Base-by-base conservation (phyloP, 352 stramenopile genomes). In the Detonula confervacea region DNA sequence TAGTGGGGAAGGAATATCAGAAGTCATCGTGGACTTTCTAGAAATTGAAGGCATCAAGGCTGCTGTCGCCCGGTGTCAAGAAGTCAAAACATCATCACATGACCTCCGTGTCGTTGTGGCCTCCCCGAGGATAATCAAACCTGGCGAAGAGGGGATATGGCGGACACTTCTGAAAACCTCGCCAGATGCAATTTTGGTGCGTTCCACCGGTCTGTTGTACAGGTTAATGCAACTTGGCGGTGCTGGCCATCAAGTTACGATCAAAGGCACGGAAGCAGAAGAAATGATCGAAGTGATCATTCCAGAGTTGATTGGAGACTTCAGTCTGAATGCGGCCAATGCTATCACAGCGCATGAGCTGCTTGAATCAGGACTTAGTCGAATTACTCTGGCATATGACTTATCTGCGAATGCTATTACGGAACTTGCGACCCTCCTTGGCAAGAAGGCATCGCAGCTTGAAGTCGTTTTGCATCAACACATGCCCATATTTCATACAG, bases 1-100 rank as follows among this genome's bases (percentile, higher is more conserved):
- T 60, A 30, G 61, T 3, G 27, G 60, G 42, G 8, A 49, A 22
- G n/a, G 18, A 18, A 67, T 89, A n/a, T 56, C 81, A 52, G 88
- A 92, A 73, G 79, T 93, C n/a, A 87, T 93, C 54, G 61, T 93
- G 60, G 86, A 93, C 63, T 93, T 93, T 67, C 73, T 93, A 1
- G 88, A 93, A 81, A 75, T 93, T n/a, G 82, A 90, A 14, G 86
- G 86, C 0, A 90, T 92, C 30, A 27, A 60, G 18, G 76, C 83
- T 33, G 83, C 88, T 18, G 72, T 92, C 0, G 56, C 64, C 9
- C 56, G 82, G 5, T 76, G 91, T 16, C 74, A 76, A 33, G 42
- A 81, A n/a, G 20, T 70, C 14, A 67, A 77, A 57, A n/a, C 39
- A 18, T 49, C 65, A 33, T 71, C 54, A 20, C 52, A 52, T 12